Conservation (phyloP, 495 filamentous ascomycete species). For the Barbatosphaeria neglecta region DNA sequence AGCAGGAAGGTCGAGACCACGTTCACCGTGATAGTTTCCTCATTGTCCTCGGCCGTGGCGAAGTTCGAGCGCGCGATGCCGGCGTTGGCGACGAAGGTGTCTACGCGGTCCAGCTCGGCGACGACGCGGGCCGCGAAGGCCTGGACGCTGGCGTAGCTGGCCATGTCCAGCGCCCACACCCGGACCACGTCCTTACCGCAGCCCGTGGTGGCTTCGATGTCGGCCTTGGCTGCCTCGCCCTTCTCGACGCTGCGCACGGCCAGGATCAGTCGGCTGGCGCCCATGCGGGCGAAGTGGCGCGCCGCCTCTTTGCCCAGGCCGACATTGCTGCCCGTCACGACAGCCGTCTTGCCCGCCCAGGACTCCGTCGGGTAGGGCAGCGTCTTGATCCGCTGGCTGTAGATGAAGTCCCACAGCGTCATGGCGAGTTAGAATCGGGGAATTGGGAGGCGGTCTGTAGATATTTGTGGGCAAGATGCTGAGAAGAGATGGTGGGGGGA, state of each 20-base stretch:
- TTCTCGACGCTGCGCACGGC: conserved; percentile 29
- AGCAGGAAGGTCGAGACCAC: conserved; percentile 37
- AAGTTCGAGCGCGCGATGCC: conserved; percentile 16
- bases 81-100: conserved; percentile 35
- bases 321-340: conserved; percentile 43
- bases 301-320: conserved; percentile 43
- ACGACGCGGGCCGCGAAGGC: conserved; percentile 12
- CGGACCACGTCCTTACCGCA: conserved; percentile 33
- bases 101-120: conserved; percentile 20
- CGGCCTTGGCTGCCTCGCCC: conserved; percentile 30
- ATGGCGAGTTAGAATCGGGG: no score
- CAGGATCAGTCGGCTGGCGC: conserved; percentile 32
- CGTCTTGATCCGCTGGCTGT: conserved; percentile 1
- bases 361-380: conserved; percentile 1
- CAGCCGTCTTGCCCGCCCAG: conserved; percentile 24
- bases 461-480: no score
- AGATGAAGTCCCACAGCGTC: not conserved
- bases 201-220: conserved; percentile 25
- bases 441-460: no score
- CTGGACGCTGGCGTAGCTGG: conserved; percentile 13
- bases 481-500: no score
- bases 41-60: conserved; percentile 19
- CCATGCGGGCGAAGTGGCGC: conserved; percentile 28
- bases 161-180: conserved; percentile 42
- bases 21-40: conserved; percentile 41